Conservation (phyloP, 1,139 yeast genomes). For the Diutina ranongensis region DNA sequence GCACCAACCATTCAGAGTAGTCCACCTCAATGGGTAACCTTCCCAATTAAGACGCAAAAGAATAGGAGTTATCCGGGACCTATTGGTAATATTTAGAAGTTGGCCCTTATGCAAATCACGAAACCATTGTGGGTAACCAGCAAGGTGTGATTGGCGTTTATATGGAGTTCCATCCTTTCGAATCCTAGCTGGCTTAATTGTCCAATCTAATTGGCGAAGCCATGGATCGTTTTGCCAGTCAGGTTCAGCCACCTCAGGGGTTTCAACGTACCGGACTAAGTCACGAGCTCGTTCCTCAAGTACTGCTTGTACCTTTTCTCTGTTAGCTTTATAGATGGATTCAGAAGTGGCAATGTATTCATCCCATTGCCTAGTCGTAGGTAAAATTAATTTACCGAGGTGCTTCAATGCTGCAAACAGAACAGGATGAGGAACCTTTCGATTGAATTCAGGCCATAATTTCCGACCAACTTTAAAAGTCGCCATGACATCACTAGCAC, state of each 20-base stretch:
- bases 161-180: slow-evolving; percentile 66
- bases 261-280: slow-evolving; percentile 29
- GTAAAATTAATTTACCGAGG: slow-evolving; percentile 67
- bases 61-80: slow-evolving; percentile 68
- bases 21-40: slow-evolving; percentile 72
- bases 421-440: slow-evolving; percentile 84
- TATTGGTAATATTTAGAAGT: slow-evolving; percentile 50
- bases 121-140: slow-evolving; percentile 95
- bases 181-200: slow-evolving; percentile 42
- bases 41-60: slow-evolving; percentile 79
- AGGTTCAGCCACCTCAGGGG: slow-evolving; percentile 16
- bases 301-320: slow-evolving; percentile 44
- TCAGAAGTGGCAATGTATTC: slow-evolving; percentile 64
- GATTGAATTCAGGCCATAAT: slow-evolving; percentile 57
- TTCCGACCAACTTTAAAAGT: slow-evolving; percentile 62
- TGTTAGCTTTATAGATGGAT: slow-evolving; percentile 45
- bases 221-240: slow-evolving; percentile 59
- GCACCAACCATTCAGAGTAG: slow-evolving; percentile 78
- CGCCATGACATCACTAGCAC: slow-evolving; percentile 74
- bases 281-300: slow-evolving; percentile 51
- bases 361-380: slow-evolving; percentile 70
- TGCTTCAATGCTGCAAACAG: slow-evolving; percentile 81
- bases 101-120: slow-evolving; percentile 44
- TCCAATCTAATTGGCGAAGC: slow-evolving; percentile 88
- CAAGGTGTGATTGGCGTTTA: slow-evolving; percentile 67